Percentiles rank a stretch among this genome's conserved stretches.
These are phyloP conservation scores for Macrotyloma uniflorum DNA, from an alignment of 306 rosid species.

Conservation along the genomic window DNA sequence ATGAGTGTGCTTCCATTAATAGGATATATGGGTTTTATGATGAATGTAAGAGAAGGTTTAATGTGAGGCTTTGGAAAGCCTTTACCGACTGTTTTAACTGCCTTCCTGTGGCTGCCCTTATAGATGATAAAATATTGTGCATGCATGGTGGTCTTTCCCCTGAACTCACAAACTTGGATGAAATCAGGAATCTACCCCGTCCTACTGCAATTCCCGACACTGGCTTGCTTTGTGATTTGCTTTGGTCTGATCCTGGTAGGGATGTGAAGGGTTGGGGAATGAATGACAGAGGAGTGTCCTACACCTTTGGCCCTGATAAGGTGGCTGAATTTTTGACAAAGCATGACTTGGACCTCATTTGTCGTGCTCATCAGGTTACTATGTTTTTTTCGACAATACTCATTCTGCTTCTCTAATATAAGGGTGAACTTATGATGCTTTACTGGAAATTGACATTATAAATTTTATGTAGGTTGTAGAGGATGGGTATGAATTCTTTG, in stretches of 20 bases:
- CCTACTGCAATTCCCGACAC: conserved; percentile 83
- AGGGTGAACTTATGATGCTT: neutral
- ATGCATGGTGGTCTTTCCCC: conserved; percentile 99
- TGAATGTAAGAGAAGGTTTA: conserved; percentile 92
- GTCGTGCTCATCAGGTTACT: conserved; percentile 93
- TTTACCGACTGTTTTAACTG: conserved; percentile 85
- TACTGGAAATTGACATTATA: conserved; percentile 38
- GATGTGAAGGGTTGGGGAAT: conserved; percentile 97
- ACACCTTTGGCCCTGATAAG: conserved; percentile 92
- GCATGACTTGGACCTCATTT: conserved; percentile 91
- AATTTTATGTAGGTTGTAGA: conserved; percentile 73
- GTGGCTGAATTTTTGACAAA: conserved; percentile 72
- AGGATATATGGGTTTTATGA: conserved; percentile 93
- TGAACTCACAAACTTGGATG: conserved; percentile 74
- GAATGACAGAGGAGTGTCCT: conserved; percentile 95
- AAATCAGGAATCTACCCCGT: conserved; percentile 74
- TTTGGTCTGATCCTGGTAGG: conserved; percentile 93
- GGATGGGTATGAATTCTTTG: conserved; percentile 94
- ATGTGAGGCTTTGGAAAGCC: conserved; percentile 95
- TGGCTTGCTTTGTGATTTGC: conserved; percentile 94
- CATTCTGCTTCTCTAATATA: neutral
- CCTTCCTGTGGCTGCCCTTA: conserved; percentile 92
- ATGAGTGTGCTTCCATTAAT: conserved; percentile 90
- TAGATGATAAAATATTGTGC: conserved; percentile 91
- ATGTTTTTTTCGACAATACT: neutral